Evolutionary conservation across 306 rosid species (phyloP).

Genomic region (Hippophae tibetana): DNA sequence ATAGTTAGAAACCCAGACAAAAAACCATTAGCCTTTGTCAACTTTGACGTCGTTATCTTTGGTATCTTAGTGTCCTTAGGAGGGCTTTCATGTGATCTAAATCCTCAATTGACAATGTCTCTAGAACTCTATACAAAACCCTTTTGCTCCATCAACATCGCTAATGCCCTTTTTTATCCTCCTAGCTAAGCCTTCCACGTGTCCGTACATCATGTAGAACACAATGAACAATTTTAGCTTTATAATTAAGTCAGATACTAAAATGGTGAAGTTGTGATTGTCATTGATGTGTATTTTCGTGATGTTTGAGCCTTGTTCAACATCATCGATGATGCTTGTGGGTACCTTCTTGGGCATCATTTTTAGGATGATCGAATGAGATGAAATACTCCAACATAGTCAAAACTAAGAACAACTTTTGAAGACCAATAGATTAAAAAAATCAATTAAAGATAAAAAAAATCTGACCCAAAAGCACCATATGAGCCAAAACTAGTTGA

Average conservation of each 20-base stretch:
- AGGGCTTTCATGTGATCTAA: slow-evolving; percentile 67
- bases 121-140: slow-evolving; percentile 63
- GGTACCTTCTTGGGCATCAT: slow-evolving; percentile 26
- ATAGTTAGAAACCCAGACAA: slow-evolving; percentile 89
- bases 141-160: slow-evolving; percentile 65
- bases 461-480: too few species aligned
- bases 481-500: too few species aligned
- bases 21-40: slow-evolving; percentile 59
- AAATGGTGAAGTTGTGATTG: slow-evolving; percentile 1
- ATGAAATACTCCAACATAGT: too few species aligned
- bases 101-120: slow-evolving; percentile 59
- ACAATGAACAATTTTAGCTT: slow-evolving; percentile 64
- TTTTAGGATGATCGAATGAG: too few species aligned
- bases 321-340: slow-evolving; percentile 23
- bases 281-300: slow-evolving; percentile 31
- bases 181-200: slow-evolving; percentile 74
- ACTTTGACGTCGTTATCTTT: slow-evolving; percentile 51
- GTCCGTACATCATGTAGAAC: slow-evolving; percentile 91
- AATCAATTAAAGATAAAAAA: too few species aligned
- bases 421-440: too few species aligned
- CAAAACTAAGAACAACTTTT: too few species aligned
- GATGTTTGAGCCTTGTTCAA: slow-evolving; percentile 8
- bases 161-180: slow-evolving; percentile 81
- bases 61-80: slow-evolving; percentile 52
- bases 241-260: slow-evolving; percentile 2